A percentile compares a stretch with the other conserved stretches of the same genome.
phyloP scores from a whole-genome alignment of 139 green algal species.

The Monoraphidium neglectum region DNA sequence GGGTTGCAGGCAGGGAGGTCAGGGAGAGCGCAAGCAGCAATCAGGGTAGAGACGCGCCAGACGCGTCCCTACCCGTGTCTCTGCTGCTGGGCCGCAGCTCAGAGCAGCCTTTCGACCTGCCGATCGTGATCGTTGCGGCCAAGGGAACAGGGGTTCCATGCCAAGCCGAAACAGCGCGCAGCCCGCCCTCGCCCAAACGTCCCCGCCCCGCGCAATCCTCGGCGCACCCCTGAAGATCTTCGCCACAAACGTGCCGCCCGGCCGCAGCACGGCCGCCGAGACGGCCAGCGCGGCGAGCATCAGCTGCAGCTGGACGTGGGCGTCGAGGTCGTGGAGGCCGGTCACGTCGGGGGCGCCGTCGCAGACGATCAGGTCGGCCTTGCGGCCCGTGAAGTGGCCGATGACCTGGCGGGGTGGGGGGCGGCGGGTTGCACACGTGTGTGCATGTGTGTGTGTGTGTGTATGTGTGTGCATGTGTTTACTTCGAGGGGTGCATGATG shows the following conservation, averaged over 20 bases:
- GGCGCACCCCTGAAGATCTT: constrained; percentile 79
- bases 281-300: constrained; percentile 92
- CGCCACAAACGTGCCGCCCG: constrained; percentile 91
- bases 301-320: constrained; percentile 94
- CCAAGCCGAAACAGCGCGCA: background rate
- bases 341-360: constrained; percentile 99
- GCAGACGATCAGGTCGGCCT: constrained; percentile 95
- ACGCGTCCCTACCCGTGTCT: no score
- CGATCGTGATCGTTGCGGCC: background rate
- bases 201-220: background rate
- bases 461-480: no score
- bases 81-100: no score
- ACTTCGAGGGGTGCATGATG: no score
- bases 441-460: no score
- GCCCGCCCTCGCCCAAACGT: background rate
- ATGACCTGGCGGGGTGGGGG: constrained; percentile 73
- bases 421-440: background rate
- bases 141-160: no score
- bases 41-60: background rate
- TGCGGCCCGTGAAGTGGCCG: constrained; percentile 80
- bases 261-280: constrained; percentile 79
- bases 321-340: constrained; percentile 98
- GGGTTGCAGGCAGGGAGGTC: background rate
- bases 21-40: background rate
- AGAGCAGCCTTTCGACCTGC: no score